phyloP scores from a whole-genome alignment of 371 early-diverging fungal species.

The Lichtheimia corymbifera region DNA sequence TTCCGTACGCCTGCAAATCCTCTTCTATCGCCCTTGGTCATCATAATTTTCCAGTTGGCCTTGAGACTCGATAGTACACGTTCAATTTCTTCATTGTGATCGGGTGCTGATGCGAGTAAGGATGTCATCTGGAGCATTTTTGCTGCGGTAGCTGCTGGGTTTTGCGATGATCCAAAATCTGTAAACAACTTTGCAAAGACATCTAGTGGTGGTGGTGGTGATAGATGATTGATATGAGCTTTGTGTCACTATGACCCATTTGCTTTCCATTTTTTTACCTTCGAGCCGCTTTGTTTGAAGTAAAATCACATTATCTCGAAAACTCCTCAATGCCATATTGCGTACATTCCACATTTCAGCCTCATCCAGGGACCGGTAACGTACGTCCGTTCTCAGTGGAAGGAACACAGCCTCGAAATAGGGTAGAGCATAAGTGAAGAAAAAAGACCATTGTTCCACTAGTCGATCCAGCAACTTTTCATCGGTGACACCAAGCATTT shows the following conservation, averaged over 20 bases:
- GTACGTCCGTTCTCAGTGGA: slow-evolving; percentile 65
- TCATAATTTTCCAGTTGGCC: slow-evolving; percentile 66
- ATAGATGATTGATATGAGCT: too few relatives aligned
- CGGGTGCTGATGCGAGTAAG: slow-evolving; percentile 60
- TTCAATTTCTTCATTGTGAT: slow-evolving; percentile 59
- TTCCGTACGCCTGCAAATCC: slow-evolving; percentile 63
- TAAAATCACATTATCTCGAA: slow-evolving; percentile 71
- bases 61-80: slow-evolving; percentile 55
- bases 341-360: slow-evolving; percentile 63
- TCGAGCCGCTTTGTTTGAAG: slow-evolving; percentile 68
- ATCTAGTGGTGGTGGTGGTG: too few relatives aligned
- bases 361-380: slow-evolving; percentile 39
- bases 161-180: slow-evolving; percentile 70
- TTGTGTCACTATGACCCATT: background rate
- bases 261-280: slow-evolving; percentile 42
- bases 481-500: slow-evolving; percentile 71
- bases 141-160: slow-evolving; percentile 69
- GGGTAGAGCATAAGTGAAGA: slow-evolving; percentile 82
- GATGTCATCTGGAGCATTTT: slow-evolving; percentile 82
- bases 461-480: slow-evolving; percentile 72
- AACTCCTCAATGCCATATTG: slow-evolving; percentile 67
- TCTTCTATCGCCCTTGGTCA: slow-evolving; percentile 59
- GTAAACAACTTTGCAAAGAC: slow-evolving; percentile 68
- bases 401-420: slow-evolving; percentile 86
- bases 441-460: slow-evolving; percentile 85